Percentiles rank a stretch among this genome's conserved stretches.
Conservation (phyloP, 768 basidiomycete genomes). For the Russula virescens region DNA sequence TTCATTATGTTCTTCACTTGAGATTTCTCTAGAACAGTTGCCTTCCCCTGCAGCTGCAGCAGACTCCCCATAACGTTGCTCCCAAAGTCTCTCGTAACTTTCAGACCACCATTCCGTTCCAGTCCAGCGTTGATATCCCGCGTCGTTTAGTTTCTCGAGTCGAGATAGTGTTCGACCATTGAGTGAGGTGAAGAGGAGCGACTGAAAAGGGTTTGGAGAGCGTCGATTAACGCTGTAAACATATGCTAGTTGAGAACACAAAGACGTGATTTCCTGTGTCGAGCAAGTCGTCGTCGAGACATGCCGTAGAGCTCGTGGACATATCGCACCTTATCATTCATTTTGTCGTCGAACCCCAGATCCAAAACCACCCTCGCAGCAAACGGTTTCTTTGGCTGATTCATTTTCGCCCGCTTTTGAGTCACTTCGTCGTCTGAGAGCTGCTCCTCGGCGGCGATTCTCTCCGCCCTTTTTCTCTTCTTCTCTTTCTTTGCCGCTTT, state of each 20-base stretch:
- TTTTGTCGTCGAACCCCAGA: slow-evolving; percentile 86
- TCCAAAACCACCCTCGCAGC: slow-evolving; percentile 75
- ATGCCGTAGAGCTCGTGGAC: not conserved
- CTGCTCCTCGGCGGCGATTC: slow-evolving; percentile 59
- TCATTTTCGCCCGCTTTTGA: slow-evolving; percentile 27
- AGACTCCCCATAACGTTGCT: slow-evolving; percentile 18
- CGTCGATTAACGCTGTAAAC: slow-evolving; percentile 84
- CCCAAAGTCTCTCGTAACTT: slow-evolving; percentile 68
- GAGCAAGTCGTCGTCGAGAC: not conserved
- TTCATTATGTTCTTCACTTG: slow-evolving; percentile 3
- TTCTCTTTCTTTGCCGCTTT: slow-evolving; percentile 73
- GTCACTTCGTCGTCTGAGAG: slow-evolving; percentile 40
- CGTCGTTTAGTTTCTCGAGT: slow-evolving; percentile 58
- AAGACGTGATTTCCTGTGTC: slow-evolving; percentile 79
- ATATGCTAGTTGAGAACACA: slow-evolving; percentile 87
- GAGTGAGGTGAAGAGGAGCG: slow-evolving; percentile 75
- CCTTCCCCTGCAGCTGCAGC: not conserved
- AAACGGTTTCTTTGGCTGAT: slow-evolving; percentile 28
- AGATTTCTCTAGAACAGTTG: slow-evolving; percentile 1
- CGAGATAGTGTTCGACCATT: slow-evolving; percentile 61
- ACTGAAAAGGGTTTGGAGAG: slow-evolving; percentile 61
- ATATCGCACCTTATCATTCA: slow-evolving; percentile 80
- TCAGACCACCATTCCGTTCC: slow-evolving; percentile 81
- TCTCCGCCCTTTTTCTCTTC: slow-evolving; percentile 53
- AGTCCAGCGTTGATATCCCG: slow-evolving; percentile 73